These are phyloP conservation scores for Eugenia klotzschiana DNA, from an alignment of 441 rosid genomes.

Conservation along the genomic window DNA sequence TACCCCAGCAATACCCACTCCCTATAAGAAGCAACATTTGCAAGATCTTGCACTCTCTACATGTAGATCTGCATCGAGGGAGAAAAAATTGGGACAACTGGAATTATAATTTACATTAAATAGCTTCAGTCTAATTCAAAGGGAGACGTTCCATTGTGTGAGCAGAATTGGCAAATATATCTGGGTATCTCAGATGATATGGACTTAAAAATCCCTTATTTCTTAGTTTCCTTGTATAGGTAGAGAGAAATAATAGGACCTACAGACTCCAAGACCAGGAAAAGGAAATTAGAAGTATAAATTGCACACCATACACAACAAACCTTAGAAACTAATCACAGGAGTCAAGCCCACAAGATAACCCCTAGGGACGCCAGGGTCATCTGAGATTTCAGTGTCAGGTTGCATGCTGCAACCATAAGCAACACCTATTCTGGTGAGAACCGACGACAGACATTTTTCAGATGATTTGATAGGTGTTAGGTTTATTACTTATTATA, in stretches of 20 bases:
- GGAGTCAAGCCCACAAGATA: neutral
- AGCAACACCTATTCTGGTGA: neutral
- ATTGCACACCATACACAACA: neutral
- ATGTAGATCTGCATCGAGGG: neutral
- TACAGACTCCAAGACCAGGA: constrained; percentile 95
- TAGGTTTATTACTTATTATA: too few species aligned
- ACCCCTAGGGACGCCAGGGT: neutral
- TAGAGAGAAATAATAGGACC: constrained; percentile 94
- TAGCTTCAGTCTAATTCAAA: neutral
- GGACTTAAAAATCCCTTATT: constrained; percentile 98
- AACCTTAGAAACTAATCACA: neutral
- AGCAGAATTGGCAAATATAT: constrained; percentile 95
- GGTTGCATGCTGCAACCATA: neutral
- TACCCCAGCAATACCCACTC: constrained; percentile 98
- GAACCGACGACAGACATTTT: neutral
- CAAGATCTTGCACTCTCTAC: constrained; percentile 98
- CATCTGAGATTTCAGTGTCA: neutral
- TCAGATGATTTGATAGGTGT: neutral
- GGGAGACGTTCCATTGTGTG: constrained; percentile 71
- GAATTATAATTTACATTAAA: neutral
- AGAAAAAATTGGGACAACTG: neutral
- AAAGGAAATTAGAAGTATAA: neutral
- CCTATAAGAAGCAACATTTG: constrained; percentile 92
- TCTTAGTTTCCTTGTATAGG: constrained; percentile 93
- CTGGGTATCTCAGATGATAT: constrained; percentile 97